Evolutionary conservation across 345 rosid species (phyloP).

Genomic region (Citrus inodora): DNA sequence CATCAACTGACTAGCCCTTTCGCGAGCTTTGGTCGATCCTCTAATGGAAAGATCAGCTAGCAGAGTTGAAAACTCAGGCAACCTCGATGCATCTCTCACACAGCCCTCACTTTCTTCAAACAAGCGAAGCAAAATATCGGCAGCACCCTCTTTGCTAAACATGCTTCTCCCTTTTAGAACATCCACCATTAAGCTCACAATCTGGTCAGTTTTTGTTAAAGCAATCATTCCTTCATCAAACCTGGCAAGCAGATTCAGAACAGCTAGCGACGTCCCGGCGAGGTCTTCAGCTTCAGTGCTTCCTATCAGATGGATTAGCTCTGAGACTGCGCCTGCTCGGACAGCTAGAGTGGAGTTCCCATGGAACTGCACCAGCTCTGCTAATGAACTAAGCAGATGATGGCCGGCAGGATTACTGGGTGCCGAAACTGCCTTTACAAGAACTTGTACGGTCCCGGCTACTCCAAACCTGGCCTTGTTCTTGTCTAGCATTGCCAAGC

Average conservation of each 20-base stretch:
- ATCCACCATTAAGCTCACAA: slow-evolving; percentile 43
- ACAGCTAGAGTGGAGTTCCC: slow-evolving; percentile 63
- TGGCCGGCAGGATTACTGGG: slow-evolving; percentile 25
- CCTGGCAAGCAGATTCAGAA: slow-evolving; percentile 42
- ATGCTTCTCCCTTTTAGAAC: slow-evolving; percentile 47
- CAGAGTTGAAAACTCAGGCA: slow-evolving; percentile 34
- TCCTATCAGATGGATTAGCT: slow-evolving; percentile 27
- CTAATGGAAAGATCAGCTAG: slow-evolving; percentile 54
- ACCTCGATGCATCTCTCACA: slow-evolving; percentile 35
- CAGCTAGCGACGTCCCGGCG: slow-evolving; percentile 36
- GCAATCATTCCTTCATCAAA: slow-evolving; percentile 50
- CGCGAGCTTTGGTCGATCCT: slow-evolving; percentile 50
- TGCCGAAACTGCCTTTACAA: slow-evolving; percentile 31
- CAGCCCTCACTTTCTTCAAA: slow-evolving; percentile 58
- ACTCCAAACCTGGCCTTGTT: slow-evolving; percentile 73
- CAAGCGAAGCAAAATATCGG: slow-evolving; percentile 43
- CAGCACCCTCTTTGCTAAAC: slow-evolving; percentile 64
- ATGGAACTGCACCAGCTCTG: slow-evolving; percentile 61
- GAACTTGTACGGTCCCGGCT: slow-evolving; percentile 41
- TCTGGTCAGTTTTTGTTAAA: slow-evolving; percentile 26
- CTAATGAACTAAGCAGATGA: slow-evolving; percentile 47
- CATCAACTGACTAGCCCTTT: slow-evolving; percentile 40
- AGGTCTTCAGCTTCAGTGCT: slow-evolving; percentile 30
- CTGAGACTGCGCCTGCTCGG: slow-evolving; percentile 36
- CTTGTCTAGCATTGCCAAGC: slow-evolving; percentile 63